A percentile compares a stretch with the other conserved stretches of the same genome.
Evolutionary conservation across 306 rosid species (phyloP).

Genomic region (Abrus pulchellus): DNA sequence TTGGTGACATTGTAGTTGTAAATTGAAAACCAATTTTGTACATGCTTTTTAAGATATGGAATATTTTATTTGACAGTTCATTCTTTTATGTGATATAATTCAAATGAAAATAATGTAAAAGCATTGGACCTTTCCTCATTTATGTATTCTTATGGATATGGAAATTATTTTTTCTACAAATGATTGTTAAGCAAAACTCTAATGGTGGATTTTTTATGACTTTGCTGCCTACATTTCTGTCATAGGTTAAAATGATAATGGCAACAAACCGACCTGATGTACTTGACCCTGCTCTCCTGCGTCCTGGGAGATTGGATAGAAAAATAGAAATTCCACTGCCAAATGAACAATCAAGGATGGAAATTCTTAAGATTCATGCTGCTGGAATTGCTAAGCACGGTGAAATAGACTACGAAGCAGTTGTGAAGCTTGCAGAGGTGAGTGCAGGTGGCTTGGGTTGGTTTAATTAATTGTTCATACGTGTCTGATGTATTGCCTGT

Average conservation of each 20-base stretch:
- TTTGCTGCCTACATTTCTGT: constrained; percentile 30
- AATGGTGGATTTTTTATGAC: constrained; percentile 23
- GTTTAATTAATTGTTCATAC: constrained; percentile 14
- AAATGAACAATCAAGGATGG: constrained; percentile 94
- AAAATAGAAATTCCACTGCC: constrained; percentile 98
- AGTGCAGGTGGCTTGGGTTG: constrained; percentile 38
- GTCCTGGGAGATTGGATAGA: constrained; percentile 94
- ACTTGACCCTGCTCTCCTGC: constrained; percentile 96
- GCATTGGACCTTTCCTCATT: neutral
- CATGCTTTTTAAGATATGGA: neutral
- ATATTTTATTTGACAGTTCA: constrained; percentile 2
- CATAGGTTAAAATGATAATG: constrained; percentile 97
- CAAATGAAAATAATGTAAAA: constrained; percentile 10
- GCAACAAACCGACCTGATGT: constrained; percentile 97
- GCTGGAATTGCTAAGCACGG: constrained; percentile 97
- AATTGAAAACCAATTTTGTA: neutral
- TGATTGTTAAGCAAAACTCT: constrained; percentile 28
- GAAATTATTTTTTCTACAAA: neutral
- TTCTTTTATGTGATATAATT: neutral
- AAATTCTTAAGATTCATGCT: constrained; percentile 98
- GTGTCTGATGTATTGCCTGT: constrained; percentile 38
- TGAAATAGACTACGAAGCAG: constrained; percentile 97
- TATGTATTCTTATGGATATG: constrained; percentile 8
- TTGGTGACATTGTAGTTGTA: neutral
- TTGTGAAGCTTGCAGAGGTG: constrained; percentile 98